These are phyloP conservation scores for Microcyclospora tardicrescens DNA, from an alignment of 2,329 filamentous ascomycete genomes.

Conservation along the genomic window DNA sequence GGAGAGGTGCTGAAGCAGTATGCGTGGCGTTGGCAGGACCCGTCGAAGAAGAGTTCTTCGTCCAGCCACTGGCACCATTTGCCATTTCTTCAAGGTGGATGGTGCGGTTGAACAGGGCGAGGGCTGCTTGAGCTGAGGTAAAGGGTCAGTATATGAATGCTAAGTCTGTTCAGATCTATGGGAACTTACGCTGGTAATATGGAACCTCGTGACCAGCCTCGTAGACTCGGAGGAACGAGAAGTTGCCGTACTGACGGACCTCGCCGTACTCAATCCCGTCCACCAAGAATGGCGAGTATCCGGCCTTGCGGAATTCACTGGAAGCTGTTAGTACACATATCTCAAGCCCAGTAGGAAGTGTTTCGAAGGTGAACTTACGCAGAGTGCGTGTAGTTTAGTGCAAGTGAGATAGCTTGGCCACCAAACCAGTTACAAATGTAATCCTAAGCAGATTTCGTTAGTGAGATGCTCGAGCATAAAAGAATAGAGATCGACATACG, in stretches of 20 bases:
- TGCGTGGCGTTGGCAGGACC: constrained; percentile 26
- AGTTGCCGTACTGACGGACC: constrained; percentile 13
- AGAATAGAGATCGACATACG: background rate
- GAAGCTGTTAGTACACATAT: constrained; percentile 8
- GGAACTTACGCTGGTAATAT: constrained; percentile 23
- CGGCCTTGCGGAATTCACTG: constrained; percentile 14
- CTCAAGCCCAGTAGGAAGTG: too few species aligned
- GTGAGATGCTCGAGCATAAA: background rate
- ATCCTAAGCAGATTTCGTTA: constrained; percentile 3
- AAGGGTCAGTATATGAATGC: background rate
- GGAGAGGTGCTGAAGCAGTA: constrained; percentile 23
- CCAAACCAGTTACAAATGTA: constrained; percentile 30
- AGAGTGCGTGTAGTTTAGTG: constrained; percentile 23
- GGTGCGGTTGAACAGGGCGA: constrained; percentile 20
- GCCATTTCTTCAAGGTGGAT: constrained; percentile 25
- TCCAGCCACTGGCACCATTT: constrained; percentile 21
- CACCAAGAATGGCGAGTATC: constrained; percentile 23
- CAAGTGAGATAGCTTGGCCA: constrained; percentile 24
- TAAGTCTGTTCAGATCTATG: too few species aligned
- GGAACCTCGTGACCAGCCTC: constrained; percentile 29
- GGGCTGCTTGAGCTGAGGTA: constrained; percentile 15
- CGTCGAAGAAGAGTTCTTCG: constrained; percentile 18
- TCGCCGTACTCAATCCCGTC: constrained; percentile 29
- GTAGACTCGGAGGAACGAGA: constrained; percentile 16
- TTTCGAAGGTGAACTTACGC: background rate